Evolutionary conservation across 2,329 filamentous ascomycete species (phyloP), one percentile per base, ranked within the genome.

Genomic region (Verticillium dahliae): DNA sequence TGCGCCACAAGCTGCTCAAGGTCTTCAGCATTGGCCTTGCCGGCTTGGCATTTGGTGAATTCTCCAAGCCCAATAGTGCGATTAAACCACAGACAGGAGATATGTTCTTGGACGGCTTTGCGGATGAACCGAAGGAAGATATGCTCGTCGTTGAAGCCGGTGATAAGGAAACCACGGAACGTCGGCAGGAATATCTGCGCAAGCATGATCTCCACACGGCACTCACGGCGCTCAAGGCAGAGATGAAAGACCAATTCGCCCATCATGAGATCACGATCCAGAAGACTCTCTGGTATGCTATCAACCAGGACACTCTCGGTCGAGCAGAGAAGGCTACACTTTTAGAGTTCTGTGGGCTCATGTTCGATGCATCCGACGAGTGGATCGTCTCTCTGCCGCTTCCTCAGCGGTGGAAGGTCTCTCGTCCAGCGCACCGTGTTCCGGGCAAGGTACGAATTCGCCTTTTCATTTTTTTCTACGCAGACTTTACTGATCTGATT

Each of bases 191-290:
- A 77, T 88, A 87, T 72, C 83, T 85, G 62, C 84, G 85, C 66
- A 86, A 86, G 66, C 81, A 84, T 68, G 87, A 91, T 69, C 75
- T 86, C 27, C 80, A 84, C 58, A 79, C 83, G 52, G 82, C 89
- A 39, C 71, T 80, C 22, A 76, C 72, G 61, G 78, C 78, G 10
- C 60, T 80, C 60, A 73, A 74, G 56, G 75, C 71, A 63, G 78
- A 80, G 65, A 77, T 80, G 76, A 74, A 78, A 10, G 74, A 77
- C 63, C 76, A 72, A 1, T 80, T 76, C 57, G 68, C 66, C 3
- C 69, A 69, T 4, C 73, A 78, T 22, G 72, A 77, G 60, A 66
- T 72, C 34, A 73, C 76, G 54, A 74, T 78, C 61, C 76, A 74
- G 60, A 75, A 71, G 10, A 76, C 78, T 6, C 74, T 80, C 70